Base-by-base conservation (phyloP, 805 yeast genomes). In the Wickerhamomyces tratensis region DNA sequence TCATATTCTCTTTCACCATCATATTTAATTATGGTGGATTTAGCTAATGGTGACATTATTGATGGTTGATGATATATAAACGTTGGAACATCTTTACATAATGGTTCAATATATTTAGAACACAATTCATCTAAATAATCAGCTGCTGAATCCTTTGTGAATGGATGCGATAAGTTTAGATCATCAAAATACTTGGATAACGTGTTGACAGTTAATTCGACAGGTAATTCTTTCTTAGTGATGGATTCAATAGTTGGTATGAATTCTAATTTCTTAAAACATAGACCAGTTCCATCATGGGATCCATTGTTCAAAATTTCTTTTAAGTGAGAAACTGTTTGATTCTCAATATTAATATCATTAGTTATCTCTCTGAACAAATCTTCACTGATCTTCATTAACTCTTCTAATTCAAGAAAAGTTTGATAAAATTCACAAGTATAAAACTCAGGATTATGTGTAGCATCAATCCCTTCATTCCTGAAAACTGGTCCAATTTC, bases 371-470 rank as follows among this genome's bases (percentile, higher is more conserved):
- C 54, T 2, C 49, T 45, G 37, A 88, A 70, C 42, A 89, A 49
- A 0, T 65, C 62, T 52, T 86, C 83, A 1, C 94, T 81, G 33
- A 80, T 51, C 0, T 43, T 45, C 72, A 87, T 83, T 45, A 91
- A 64, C 27, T 84, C 84, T 1, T 75, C 72, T 49, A 93, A 63
- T 9, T 74, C 67, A 1, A 82, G 77, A 55, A 73, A 88, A 0
- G 85, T 71, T 52, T 82, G 84, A 58, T 91, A 91, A 52, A 87
- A 85, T 58, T 91, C 98, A 57, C 96, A 79, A 3, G 87, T 77
- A 1, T 95, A 82, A 58, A 89, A 91, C 56, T 91, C 98, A 0
- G 96, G 95, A 61, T 91, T 93, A 59, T 91, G 98, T 0, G 96
- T 85, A 2, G 83, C 69, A 58, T 91, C 98, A 29, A 91, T 71